Conservation (phyloP, 2,329 filamentous ascomycete species). For the Sarocladium brachiariae region DNA sequence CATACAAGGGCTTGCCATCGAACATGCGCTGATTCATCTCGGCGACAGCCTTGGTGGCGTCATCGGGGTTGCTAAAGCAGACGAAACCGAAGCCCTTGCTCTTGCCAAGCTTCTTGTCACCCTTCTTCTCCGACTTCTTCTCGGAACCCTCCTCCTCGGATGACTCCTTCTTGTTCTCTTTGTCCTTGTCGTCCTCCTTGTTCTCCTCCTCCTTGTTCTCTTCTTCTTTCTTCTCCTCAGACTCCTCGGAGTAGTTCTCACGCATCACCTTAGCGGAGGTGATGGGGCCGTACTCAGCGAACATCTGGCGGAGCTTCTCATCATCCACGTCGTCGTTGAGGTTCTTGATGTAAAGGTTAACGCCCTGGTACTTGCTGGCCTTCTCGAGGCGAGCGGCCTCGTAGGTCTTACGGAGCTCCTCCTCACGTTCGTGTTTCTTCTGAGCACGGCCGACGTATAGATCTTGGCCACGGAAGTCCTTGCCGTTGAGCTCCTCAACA, state of each 20-base stretch:
- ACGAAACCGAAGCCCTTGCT: constrained; percentile 99
- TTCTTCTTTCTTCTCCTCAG: constrained; percentile 48
- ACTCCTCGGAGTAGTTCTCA: constrained; percentile 56
- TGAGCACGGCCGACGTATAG: constrained; percentile 97
- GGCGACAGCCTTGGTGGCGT: constrained; percentile 96
- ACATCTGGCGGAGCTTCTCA: constrained; percentile 93
- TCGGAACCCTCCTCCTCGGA: constrained; percentile 38
- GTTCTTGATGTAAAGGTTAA: constrained; percentile 99
- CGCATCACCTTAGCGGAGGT: constrained; percentile 99
- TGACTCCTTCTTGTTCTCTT: constrained; percentile 37
- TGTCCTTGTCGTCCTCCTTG: constrained; percentile 36
- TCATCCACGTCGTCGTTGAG: constrained; percentile 94
- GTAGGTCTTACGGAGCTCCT: constrained; percentile 98
- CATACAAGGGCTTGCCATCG: constrained; percentile 92
- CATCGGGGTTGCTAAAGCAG: constrained; percentile 99
- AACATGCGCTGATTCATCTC: constrained; percentile 99
- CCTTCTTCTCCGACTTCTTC: constrained; percentile 53
- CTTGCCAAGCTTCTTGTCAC: constrained; percentile 75
- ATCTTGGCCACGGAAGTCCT: constrained; percentile 88
- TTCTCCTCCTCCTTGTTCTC: constrained; percentile 45
- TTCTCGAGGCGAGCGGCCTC: constrained; percentile 97
- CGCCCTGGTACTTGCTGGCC: constrained; percentile 97
- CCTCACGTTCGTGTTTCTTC: constrained; percentile 99
- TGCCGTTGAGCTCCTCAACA: constrained; percentile 86
- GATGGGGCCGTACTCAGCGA: constrained; percentile 85